Base-by-base conservation (phyloP, 2,329 filamentous ascomycete species). In the Fusarium paranaense region DNA sequence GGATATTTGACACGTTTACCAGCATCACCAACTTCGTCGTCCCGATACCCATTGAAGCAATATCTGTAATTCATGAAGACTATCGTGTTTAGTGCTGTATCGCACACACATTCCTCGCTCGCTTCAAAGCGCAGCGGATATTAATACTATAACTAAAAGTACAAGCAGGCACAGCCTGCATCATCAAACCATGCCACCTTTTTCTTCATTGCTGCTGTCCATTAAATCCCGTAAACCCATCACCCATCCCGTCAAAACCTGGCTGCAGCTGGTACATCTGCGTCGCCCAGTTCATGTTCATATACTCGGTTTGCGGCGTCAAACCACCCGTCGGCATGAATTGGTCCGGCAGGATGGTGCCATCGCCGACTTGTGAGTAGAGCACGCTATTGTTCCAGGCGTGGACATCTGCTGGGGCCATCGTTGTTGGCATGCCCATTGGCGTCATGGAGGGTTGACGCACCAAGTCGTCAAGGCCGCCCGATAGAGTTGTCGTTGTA, bases 341-440 rank as follows among this genome's bases (percentile, higher is more conserved):
- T n/a, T 80, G 80, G 2, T 78, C 76, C 0, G 72, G 13, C 25
- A 78, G 65, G 14, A 80, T 74, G 2, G 77, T 64, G 5, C 65
- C 61, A 9, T 75, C 68, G 10, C 73, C 70, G 47, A 71, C 56
- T 9, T 75, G 67, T 7, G 75, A 72, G 58, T 77, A 81, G 2
- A 78, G 25, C 2, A 82, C 74, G 5, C 72, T 63, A 20, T 79
- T 78, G 25, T 76, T 81, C 81, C 80, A 82, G 1, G 78, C 79
- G 20, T 81, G 75, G 1, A 82, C 81, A 5, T 77, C 74, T 1
- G 65, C 66, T 10, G 71, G 45, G 7, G 67, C 69, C 71, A 79
- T 70, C 1, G 72, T n/a, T 2, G 65, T 66, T 20, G 73, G 35
- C 16, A 67, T 57, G 2, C 62, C 67, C n/a, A 71, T 30, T 18